Conservation (phyloP, 1,284 basidiomycete species). For the Heterobasidion parviporum region DNA sequence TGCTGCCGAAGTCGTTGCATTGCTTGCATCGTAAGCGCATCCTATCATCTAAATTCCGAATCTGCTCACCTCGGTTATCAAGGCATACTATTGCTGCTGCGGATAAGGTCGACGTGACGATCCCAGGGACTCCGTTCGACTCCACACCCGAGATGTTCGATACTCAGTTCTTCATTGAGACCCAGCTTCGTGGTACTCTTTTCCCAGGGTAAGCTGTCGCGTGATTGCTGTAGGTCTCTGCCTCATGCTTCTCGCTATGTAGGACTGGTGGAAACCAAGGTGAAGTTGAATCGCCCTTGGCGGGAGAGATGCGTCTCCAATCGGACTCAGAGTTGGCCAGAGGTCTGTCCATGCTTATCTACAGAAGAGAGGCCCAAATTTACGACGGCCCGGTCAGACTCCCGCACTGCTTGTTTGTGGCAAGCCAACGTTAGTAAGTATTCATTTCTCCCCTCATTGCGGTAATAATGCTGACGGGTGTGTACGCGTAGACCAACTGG, state of each 20-base stretch:
- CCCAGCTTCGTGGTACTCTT: constrained; percentile 8
- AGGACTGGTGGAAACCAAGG: constrained; percentile 13
- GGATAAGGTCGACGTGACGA: constrained; percentile 8
- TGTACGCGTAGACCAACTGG: constrained; percentile 10
- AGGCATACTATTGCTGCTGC: neutral
- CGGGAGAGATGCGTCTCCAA: constrained; percentile 20
- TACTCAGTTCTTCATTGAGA: constrained; percentile 10
- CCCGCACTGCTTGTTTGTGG: constrained; percentile 15
- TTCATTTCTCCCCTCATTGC: neutral
- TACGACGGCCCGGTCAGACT: constrained; percentile 5
- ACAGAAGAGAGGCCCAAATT: neutral
- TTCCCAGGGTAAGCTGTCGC: constrained; percentile 11
- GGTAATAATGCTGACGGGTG: no score
- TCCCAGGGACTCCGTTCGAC: constrained; percentile 12
- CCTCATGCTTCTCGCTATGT: neutral
- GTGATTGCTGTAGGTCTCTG: neutral
- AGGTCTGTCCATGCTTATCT: neutral
- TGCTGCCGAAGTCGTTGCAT: constrained; percentile 13
- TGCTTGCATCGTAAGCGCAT: constrained; percentile 6
- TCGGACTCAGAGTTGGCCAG: constrained; percentile 18
- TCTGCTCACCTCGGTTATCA: neutral
- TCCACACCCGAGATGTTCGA: constrained; percentile 10
- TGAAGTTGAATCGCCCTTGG: constrained; percentile 15
- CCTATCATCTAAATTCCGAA: neutral
- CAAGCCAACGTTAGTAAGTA: constrained; percentile 11